phyloP scores from a whole-genome alignment of 495 filamentous ascomycete species.

The Penicillium waksmanii region DNA sequence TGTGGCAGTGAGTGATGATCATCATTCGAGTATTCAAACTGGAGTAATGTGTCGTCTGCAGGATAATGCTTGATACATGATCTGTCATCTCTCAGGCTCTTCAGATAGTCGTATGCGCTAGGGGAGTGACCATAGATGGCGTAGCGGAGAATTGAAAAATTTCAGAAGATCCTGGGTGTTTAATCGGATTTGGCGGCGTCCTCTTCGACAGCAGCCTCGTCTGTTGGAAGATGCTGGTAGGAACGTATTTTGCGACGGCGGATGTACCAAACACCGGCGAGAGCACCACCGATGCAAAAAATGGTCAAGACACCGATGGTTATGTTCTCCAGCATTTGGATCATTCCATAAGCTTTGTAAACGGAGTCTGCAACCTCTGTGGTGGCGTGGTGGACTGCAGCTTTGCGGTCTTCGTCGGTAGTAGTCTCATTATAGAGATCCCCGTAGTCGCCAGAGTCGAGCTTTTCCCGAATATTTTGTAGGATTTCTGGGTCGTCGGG shows the following conservation, averaged over 20 bases:
- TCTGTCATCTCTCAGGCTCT: too few species aligned
- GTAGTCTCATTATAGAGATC: not conserved
- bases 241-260: constrained; percentile 6
- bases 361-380: constrained; percentile 16
- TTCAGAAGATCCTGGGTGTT: not conserved
- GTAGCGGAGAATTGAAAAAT: too few species aligned
- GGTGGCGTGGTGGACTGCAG: constrained; percentile 2
- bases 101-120: too few species aligned
- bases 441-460: not conserved
- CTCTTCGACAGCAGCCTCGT: constrained; percentile 1
- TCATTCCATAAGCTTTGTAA: constrained; percentile 17
- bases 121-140: too few species aligned
- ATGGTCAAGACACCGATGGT: not conserved
- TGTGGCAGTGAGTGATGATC: too few species aligned
- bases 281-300: not conserved
- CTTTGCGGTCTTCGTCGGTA: constrained; percentile 1
- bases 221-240: constrained; percentile 15
- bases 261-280: not conserved
- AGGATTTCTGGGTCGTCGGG: constrained; percentile 21
- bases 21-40: too few species aligned
- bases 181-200: not conserved
- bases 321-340: constrained; percentile 5
- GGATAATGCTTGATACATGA: too few species aligned
- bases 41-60: too few species aligned
- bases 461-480: not conserved